These are phyloP conservation scores for Calonectria hawksworthii DNA, from an alignment of 2,329 filamentous ascomycete genomes.

Conservation along the genomic window DNA sequence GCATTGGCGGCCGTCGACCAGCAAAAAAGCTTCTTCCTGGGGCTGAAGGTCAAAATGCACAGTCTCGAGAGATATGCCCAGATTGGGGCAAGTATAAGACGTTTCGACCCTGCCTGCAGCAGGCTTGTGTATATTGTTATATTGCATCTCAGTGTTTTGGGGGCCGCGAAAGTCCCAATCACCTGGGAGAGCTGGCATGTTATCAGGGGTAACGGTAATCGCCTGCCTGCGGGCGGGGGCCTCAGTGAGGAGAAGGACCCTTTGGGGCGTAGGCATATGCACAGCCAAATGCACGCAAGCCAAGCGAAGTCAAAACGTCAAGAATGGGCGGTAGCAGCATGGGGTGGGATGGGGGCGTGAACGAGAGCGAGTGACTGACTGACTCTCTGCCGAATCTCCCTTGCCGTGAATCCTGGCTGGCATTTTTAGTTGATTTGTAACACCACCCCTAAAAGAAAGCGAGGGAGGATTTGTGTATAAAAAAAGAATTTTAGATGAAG, in stretches of 20 bases:
- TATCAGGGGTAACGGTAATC: background rate
- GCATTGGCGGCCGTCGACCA: background rate
- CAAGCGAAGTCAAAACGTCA: background rate
- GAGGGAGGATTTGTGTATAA: background rate
- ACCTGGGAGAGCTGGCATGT: background rate
- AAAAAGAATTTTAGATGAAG: background rate
- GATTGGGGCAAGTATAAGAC: slow-evolving; percentile 28
- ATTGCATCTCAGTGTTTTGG: background rate
- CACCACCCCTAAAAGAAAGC: background rate
- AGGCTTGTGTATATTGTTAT: background rate
- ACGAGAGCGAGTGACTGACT: background rate
- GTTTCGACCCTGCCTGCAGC: background rate
- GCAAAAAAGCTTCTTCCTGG: background rate
- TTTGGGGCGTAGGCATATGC: slow-evolving; percentile 16
- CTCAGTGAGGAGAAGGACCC: background rate
- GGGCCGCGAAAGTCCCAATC: slow-evolving; percentile 21
- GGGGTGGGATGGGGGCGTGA: background rate
- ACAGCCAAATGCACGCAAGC: slow-evolving; percentile 16
- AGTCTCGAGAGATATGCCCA: slow-evolving; percentile 41
- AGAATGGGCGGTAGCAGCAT: background rate
- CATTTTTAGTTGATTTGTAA: background rate
- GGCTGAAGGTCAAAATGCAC: slow-evolving; percentile 24
- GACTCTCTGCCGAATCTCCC: background rate
- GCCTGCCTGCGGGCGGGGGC: background rate
- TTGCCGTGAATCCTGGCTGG: background rate